Percentiles rank a stretch among this genome's conserved stretches.
These are phyloP conservation scores for Adansonia rubrostipa DNA, from an alignment of 441 rosid species.

Conservation along the genomic window DNA sequence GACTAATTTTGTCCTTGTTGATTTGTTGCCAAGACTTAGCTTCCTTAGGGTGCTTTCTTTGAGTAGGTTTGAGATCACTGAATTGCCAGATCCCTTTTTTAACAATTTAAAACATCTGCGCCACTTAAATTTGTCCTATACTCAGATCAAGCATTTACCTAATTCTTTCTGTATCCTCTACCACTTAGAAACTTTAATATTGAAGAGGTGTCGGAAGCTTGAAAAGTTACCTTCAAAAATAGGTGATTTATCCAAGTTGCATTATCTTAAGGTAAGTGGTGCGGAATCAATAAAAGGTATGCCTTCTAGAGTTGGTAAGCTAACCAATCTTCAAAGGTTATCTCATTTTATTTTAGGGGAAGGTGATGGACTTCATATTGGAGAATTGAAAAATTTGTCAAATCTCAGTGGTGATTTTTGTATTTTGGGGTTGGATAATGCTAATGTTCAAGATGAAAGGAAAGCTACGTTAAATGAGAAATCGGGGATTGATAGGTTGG, in stretches of 20 bases:
- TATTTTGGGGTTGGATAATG: slow-evolving; percentile 15
- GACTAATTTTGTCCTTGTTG: not conserved
- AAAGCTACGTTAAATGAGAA: not conserved
- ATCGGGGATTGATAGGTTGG: not conserved
- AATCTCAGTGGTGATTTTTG: slow-evolving; percentile 15
- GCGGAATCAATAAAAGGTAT: not conserved
- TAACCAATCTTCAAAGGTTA: not conserved
- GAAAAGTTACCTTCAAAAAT: not conserved
- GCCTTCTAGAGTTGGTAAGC: slow-evolving; percentile 11
- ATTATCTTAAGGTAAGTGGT: not conserved
- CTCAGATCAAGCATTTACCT: not conserved
- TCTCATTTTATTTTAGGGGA: slow-evolving; percentile 18
- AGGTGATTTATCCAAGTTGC: not conserved
- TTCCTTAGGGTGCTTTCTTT: not conserved
- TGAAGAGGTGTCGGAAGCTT: not conserved
- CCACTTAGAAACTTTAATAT: slow-evolving; percentile 7
- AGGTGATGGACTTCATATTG: not conserved
- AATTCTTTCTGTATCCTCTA: not conserved
- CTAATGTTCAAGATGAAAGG: not conserved
- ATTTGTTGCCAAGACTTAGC: not conserved
- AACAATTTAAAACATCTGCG: not conserved
- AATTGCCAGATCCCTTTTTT: not conserved
- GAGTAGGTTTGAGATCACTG: not conserved
- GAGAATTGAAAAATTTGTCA: slow-evolving; percentile 20
- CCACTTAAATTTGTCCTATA: not conserved